phyloP scores from a whole-genome alignment of 306 rosid species.

The Glycine tomentella region DNA sequence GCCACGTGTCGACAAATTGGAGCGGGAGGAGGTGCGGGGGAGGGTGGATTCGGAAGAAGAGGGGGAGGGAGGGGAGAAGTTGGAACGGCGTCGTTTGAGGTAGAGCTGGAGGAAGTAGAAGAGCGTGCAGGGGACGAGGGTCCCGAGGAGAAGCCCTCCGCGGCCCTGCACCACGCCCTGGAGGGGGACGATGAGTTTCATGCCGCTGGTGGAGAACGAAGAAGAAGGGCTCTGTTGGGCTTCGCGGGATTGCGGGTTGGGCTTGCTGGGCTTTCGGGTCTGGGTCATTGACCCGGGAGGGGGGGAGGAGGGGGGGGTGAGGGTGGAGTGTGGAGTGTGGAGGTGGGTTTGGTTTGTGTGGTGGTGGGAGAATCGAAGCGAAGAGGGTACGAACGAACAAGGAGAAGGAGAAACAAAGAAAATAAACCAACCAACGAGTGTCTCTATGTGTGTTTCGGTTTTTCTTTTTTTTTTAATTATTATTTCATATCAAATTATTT shows the following conservation, averaged over 20 bases:
- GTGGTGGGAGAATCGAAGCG: no score
- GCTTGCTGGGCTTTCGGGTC: slow-evolving; percentile 36
- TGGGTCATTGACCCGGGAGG: slow-evolving; percentile 64
- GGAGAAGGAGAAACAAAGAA: no score
- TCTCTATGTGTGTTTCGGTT: no score
- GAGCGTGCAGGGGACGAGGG: slow-evolving; percentile 90
- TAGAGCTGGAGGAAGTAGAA: slow-evolving; percentile 88
- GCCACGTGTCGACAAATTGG: slow-evolving; percentile 71
- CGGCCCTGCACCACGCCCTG: slow-evolving; percentile 96
- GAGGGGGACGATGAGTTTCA: slow-evolving; percentile 88
- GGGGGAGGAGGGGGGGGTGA: no score
- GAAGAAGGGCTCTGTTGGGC: slow-evolving; percentile 21
- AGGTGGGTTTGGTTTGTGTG: no score
- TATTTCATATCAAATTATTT: no score
- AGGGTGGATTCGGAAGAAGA: slow-evolving; percentile 56
- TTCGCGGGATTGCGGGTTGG: slow-evolving; percentile 21
- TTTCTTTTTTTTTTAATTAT: no score
- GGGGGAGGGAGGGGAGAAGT: slow-evolving; percentile 40
- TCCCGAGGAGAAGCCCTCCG: slow-evolving; percentile 86
- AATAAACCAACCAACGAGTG: no score
- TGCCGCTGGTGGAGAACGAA: slow-evolving; percentile 50
- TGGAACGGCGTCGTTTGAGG: slow-evolving; percentile 79
- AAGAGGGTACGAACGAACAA: no score
- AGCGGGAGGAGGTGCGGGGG: slow-evolving; percentile 72
- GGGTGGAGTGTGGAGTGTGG: no score